phyloP scores from a whole-genome alignment of 192 early-diverging fungal genomes.

The Coemansia asiatica region DNA sequence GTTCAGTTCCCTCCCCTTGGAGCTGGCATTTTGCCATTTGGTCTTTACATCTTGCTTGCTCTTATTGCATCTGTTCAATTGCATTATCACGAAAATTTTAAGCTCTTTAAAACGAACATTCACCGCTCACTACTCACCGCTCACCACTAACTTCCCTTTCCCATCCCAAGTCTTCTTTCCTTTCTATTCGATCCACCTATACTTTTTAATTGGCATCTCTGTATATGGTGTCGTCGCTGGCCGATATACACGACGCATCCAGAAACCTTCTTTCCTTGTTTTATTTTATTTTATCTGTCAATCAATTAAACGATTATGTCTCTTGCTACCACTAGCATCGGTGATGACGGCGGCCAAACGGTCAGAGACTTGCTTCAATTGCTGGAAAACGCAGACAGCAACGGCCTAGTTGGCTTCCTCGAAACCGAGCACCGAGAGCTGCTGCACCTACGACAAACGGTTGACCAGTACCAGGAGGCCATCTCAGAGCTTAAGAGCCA shows the following conservation, averaged over 20 bases:
- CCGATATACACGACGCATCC: not conserved
- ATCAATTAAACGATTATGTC: not conserved
- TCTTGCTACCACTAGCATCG: not conserved
- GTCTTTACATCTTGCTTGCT: no score
- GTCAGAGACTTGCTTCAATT: constrained; percentile 21
- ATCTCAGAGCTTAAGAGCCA: constrained; percentile 27
- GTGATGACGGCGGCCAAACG: constrained; percentile 4
- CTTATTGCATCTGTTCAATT: no score
- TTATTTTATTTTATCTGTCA: no score
- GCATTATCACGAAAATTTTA: no score
- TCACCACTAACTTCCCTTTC: no score
- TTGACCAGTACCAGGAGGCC: constrained; percentile 13
- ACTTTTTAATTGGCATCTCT: not conserved
- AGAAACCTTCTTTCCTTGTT: not conserved
- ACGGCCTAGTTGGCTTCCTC: constrained; percentile 20
- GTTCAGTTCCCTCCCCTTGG: no score
- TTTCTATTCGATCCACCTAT: not conserved
- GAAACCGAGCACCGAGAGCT: constrained; percentile 34
- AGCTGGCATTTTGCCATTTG: no score
- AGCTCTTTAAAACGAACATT: no score
- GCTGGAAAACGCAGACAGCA: constrained; percentile 21
- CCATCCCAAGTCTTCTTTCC: not conserved
- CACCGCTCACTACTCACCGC: no score
- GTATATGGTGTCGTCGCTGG: not conserved
- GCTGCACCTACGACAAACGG: constrained; percentile 16